These are phyloP conservation scores for Vitis rupestris DNA, from an alignment of 164 flowering plant species.

Conservation along the genomic window DNA sequence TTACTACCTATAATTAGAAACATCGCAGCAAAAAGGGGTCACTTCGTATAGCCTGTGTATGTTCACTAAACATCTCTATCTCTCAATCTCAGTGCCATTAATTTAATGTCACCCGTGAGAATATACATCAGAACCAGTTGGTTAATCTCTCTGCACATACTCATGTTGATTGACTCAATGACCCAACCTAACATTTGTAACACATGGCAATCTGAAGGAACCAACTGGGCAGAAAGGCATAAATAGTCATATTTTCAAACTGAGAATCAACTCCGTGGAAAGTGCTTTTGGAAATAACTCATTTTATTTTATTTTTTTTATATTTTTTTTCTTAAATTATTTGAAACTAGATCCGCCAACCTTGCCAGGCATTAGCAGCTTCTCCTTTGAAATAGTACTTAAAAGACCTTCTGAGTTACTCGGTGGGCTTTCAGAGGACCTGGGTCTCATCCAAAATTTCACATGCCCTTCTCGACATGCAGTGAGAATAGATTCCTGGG, in stretches of 20 bases:
- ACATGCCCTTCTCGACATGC: slow-evolving; percentile 88
- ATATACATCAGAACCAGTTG: slow-evolving; percentile 30
- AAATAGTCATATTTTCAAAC: slow-evolving; percentile 11
- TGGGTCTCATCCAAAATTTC: slow-evolving; percentile 92
- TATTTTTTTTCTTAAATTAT: slow-evolving; percentile 14
- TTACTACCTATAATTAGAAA: too few relatives aligned
- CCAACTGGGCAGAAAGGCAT: slow-evolving; percentile 21
- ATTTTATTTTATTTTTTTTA: too few relatives aligned
- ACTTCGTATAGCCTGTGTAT: too few relatives aligned
- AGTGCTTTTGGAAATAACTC: background rate
- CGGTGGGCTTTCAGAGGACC: slow-evolving; percentile 51
- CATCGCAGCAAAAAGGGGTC: too few relatives aligned
- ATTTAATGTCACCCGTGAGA: slow-evolving; percentile 15
- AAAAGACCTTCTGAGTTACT: slow-evolving; percentile 42
- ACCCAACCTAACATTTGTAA: slow-evolving; percentile 7
- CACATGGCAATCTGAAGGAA: slow-evolving; percentile 5
- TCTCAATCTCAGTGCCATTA: slow-evolving; percentile 13
- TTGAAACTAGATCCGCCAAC: slow-evolving; percentile 37
- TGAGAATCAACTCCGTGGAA: slow-evolving; percentile 10
- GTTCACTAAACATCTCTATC: background rate
- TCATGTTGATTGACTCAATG: too few relatives aligned
- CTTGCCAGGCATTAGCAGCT: slow-evolving; percentile 36
- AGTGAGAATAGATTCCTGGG: slow-evolving; percentile 82
- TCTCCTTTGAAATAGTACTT: slow-evolving; percentile 57
- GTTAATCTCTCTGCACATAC: slow-evolving; percentile 8